A percentile compares a stretch with the other conserved stretches of the same genome.
Conservation (phyloP, 108 stramenopile species). For the Cyclotella baltica region DNA sequence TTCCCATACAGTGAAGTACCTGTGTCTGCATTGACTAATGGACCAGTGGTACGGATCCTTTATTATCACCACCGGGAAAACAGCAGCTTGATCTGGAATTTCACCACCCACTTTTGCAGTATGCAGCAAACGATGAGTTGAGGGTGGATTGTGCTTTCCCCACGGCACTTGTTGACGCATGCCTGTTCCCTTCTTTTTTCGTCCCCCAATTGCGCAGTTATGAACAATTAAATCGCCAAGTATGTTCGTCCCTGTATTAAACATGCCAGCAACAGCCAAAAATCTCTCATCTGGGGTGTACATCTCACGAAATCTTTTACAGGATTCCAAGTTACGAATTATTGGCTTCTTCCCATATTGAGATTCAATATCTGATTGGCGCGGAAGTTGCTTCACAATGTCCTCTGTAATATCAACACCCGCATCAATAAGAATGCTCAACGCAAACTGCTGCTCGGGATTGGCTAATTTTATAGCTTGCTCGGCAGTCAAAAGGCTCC, state of each 20-base stretch:
- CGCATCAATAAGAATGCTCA: background rate
- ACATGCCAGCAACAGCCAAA: conserved; percentile 73
- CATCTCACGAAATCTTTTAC: conserved; percentile 42
- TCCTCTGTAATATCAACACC: conserved; percentile 8
- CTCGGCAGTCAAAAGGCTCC: background rate
- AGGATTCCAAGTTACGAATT: conserved; percentile 47
- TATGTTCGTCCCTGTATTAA: conserved; percentile 81
- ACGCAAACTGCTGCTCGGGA: conserved; percentile 8
- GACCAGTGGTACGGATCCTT: conserved; percentile 78
- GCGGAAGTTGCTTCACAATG: conserved; percentile 2
- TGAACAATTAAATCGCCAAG: conserved; percentile 64
- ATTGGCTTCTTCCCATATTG: conserved; percentile 17
- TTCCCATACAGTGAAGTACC: conserved; percentile 65
- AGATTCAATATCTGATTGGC: conserved; percentile 7
- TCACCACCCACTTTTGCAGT: conserved; percentile 27
- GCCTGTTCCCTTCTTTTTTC: conserved; percentile 43
- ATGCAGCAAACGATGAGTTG: conserved; percentile 58
- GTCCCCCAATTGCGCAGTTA: conserved; percentile 70
- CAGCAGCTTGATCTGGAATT: conserved; percentile 59
- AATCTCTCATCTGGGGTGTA: conserved; percentile 56
- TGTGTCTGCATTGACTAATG: conserved; percentile 69
- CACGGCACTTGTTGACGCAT: conserved; percentile 79
- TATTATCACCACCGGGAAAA: conserved; percentile 72
- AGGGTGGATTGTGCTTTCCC: conserved; percentile 79
- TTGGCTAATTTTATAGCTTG: background rate